Conservation (phyloP, 306 rosid species). For the Cajanus cajan region DNA sequence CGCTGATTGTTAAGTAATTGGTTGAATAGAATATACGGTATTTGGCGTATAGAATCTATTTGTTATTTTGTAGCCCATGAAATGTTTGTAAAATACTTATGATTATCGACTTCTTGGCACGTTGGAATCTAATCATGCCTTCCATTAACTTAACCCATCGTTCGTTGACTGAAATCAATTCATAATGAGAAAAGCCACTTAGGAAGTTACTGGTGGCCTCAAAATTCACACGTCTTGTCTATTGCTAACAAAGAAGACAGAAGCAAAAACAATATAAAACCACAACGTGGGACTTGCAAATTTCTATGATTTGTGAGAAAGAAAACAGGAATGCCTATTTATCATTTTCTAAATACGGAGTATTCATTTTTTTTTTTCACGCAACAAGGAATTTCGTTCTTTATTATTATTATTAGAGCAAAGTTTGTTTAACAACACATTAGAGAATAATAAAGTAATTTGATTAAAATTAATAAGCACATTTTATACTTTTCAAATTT, state of each 20-base stretch:
- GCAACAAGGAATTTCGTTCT: too few relatives aligned
- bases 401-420: too few relatives aligned
- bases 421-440: too few relatives aligned
- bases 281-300: neutral
- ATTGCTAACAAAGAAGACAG: neutral
- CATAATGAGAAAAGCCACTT: neutral
- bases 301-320: neutral
- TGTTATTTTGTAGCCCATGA: neutral
- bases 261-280: neutral
- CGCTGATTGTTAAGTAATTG: neutral
- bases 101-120: neutral
- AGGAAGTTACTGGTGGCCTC: neutral
- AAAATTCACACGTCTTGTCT: neutral
- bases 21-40: neutral
- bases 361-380: neutral
- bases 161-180: neutral
- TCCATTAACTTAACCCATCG: conserved; percentile 20
- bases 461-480: too few relatives aligned
- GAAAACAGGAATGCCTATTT: neutral
- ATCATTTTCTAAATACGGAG: neutral
- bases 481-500: too few relatives aligned
- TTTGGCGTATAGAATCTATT: neutral
- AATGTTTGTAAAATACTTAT: neutral
- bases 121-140: conserved; percentile 20
- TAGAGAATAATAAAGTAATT: too few relatives aligned